A percentile compares a stretch with the other conserved stretches of the same genome.
Evolutionary conservation across 495 filamentous ascomycete species (phyloP).

Genomic region (Aspergillus sclerotiicarbonarius): DNA sequence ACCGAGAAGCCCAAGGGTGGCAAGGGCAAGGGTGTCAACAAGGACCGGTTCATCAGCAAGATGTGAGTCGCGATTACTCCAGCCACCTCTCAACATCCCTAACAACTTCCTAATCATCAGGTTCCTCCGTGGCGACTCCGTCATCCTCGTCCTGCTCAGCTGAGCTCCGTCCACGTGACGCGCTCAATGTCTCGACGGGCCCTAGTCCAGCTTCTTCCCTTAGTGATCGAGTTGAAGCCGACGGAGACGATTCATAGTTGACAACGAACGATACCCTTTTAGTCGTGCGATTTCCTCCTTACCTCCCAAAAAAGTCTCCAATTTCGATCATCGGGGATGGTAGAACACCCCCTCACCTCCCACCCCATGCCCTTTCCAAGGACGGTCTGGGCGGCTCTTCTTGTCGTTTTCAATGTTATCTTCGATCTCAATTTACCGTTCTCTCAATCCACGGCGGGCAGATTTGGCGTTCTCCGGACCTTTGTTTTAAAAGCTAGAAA

Average conservation of each 20-base stretch:
- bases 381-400: not conserved
- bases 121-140: slow-evolving; percentile 91
- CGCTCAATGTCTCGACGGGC: slow-evolving; percentile 3
- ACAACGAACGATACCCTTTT: slow-evolving; percentile 14
- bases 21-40: slow-evolving; percentile 90
- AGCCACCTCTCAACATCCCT: not conserved
- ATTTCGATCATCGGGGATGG: not conserved
- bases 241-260: slow-evolving; percentile 3
- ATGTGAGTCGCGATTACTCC: slow-evolving; percentile 63
- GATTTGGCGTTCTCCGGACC: slow-evolving; percentile 11
- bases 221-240: slow-evolving; percentile 5
- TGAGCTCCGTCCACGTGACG: slow-evolving; percentile 40
- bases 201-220: not conserved
- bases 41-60: slow-evolving; percentile 98
- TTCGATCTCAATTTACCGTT: slow-evolving; percentile 2
- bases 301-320: not conserved
- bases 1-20: slow-evolving; percentile 89
- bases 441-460: slow-evolving; percentile 8
- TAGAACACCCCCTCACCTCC: not conserved
- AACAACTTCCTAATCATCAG: slow-evolving; percentile 39
- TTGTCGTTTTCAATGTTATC: slow-evolving; percentile 3
- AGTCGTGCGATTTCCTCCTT: slow-evolving; percentile 3
- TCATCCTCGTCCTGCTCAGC: slow-evolving; percentile 89
- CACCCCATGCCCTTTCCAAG: not conserved
- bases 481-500: slow-evolving; percentile 8